A percentile compares a stretch with the other conserved stretches of the same genome.
phyloP scores from a whole-genome alignment of 768 basidiomycete species.

The Kwoniella bestiolae region DNA sequence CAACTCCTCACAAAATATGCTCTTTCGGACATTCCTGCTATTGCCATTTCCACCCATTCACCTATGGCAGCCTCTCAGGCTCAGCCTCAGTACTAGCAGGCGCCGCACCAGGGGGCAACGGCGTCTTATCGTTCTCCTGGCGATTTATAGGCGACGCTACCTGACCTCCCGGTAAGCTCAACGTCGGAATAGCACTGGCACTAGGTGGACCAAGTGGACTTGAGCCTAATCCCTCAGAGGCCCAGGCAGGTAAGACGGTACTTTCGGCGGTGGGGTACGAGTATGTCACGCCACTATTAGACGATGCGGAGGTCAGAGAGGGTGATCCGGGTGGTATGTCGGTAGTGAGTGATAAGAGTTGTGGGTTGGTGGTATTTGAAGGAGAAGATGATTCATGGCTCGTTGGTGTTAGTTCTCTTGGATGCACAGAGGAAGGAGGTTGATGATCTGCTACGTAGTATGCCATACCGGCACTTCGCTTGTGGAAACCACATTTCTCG shows the following conservation, averaged over 20 bases:
- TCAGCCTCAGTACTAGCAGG: constrained; percentile 33
- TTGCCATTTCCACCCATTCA: neutral
- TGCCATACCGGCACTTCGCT: constrained; percentile 60
- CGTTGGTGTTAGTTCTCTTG: neutral
- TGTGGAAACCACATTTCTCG: constrained; percentile 73
- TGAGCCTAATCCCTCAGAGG: constrained; percentile 28
- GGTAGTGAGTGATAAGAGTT: neutral
- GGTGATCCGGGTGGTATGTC: constrained; percentile 19
- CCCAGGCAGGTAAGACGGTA: constrained; percentile 28
- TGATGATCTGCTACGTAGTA: constrained; percentile 20
- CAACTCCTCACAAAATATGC: too few species aligned
- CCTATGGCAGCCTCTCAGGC: constrained; percentile 28
- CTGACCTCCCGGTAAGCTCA: neutral
- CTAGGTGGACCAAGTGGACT: constrained; percentile 10
- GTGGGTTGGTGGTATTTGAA: neutral
- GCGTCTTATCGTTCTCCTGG: constrained; percentile 12
- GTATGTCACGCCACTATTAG: constrained; percentile 29
- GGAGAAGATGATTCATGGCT: neutral
- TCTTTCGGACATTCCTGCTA: too few species aligned
- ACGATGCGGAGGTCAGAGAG: constrained; percentile 24
- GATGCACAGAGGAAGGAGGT: neutral
- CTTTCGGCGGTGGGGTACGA: constrained; percentile 19
- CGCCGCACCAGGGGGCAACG: constrained; percentile 44
- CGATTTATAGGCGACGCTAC: neutral
- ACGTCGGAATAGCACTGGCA: neutral